A percentile compares a stretch with the other conserved stretches of the same genome.
Conservation (phyloP, 768 basidiomycete genomes). For the Clavulina sp. region DNA sequence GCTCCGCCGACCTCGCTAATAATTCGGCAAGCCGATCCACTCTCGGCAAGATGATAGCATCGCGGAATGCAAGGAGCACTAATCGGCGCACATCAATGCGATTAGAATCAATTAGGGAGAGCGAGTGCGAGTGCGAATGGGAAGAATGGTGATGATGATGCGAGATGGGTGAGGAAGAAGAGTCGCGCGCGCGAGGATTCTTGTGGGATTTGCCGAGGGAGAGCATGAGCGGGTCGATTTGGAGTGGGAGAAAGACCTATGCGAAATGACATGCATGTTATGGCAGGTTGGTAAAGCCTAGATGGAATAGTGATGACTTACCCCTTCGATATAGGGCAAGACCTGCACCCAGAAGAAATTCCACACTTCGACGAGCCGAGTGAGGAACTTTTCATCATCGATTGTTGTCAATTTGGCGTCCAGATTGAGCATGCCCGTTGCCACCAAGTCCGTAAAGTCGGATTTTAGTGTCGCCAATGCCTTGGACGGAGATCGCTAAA, state of each 20-base stretch:
- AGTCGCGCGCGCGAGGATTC: constrained; percentile 19
- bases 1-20: no score
- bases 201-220: constrained; percentile 50
- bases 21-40: constrained; percentile 15
- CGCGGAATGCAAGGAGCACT: constrained; percentile 65
- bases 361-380: constrained; percentile 75
- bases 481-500: constrained; percentile 41
- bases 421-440: constrained; percentile 79
- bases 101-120: constrained; percentile 18
- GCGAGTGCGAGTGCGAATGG: no score
- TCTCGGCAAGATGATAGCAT: constrained; percentile 56
- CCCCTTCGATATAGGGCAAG: constrained; percentile 74
- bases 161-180: constrained; percentile 22
- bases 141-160: no score
- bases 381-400: constrained; percentile 63
- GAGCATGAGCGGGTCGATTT: constrained; percentile 44
- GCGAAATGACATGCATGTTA: constrained; percentile 16
- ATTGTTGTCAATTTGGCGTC: constrained; percentile 63
- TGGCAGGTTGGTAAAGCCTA: background rate
- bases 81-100: constrained; percentile 68
- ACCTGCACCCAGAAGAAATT: constrained; percentile 87
- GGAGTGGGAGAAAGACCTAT: constrained; percentile 41
- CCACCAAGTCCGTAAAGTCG: constrained; percentile 70
- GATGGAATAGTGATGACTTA: constrained; percentile 22
- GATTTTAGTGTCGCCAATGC: constrained; percentile 56